Conservation (phyloP, 768 basidiomycete species). For the Boletus insuetus region DNA sequence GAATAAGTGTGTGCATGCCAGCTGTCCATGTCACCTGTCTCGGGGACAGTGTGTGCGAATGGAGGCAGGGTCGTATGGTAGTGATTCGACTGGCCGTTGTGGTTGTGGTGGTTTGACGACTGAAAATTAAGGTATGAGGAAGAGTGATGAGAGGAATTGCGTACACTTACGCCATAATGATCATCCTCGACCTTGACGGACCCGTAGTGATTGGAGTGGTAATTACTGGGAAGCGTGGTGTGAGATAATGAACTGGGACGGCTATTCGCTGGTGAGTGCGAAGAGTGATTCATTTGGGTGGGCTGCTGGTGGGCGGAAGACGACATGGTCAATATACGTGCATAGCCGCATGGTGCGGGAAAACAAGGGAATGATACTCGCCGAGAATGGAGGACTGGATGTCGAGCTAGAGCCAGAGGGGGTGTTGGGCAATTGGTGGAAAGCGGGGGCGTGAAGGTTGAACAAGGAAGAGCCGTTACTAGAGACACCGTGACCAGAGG, state of each 20-base stretch:
- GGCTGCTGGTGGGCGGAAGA: constrained; percentile 55
- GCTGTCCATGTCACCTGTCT: constrained; percentile 46
- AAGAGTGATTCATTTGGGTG: constrained; percentile 59
- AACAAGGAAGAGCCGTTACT: constrained; percentile 43
- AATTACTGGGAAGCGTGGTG: constrained; percentile 39
- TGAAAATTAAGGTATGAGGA: constrained; percentile 1
- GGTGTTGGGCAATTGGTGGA: constrained; percentile 63
- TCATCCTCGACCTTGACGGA: constrained; percentile 71
- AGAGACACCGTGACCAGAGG: constrained; percentile 39
- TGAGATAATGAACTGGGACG: constrained; percentile 42
- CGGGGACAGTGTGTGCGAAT: constrained; percentile 42
- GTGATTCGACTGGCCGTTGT: constrained; percentile 37
- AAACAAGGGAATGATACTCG: constrained; percentile 58
- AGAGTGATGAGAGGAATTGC: not conserved
- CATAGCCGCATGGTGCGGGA: constrained; percentile 32
- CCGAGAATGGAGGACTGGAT: constrained; percentile 83
- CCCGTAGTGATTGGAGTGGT: constrained; percentile 47
- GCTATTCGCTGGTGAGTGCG: constrained; percentile 50
- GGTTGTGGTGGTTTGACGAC: constrained; percentile 34
- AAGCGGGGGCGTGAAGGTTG: constrained; percentile 53
- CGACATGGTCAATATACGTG: constrained; percentile 52
- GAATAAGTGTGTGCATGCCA: constrained; percentile 59
- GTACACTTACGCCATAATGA: constrained; percentile 46
- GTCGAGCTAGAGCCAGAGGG: constrained; percentile 71
- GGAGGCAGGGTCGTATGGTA: constrained; percentile 45